phyloP scores from a whole-genome alignment of 2,329 filamentous ascomycete genomes.

The Tolypocladium sp. region DNA sequence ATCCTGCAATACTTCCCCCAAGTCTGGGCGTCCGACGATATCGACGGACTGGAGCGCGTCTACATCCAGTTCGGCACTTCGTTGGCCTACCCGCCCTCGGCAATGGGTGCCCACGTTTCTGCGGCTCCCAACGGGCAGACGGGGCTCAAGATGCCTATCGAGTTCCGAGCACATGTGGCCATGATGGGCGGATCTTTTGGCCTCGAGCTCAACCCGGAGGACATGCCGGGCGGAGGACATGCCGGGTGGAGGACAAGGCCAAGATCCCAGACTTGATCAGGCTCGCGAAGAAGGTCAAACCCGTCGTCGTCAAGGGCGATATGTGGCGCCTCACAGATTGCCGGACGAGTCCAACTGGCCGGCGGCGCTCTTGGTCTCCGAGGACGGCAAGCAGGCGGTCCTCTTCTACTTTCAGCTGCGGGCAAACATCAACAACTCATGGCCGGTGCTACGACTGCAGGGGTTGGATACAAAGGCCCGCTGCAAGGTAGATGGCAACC shows the following conservation, averaged over 20 bases:
- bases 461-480: constrained; percentile 44
- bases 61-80: constrained; percentile 56
- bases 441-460: constrained; percentile 42
- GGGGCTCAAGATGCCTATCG: constrained; percentile 45
- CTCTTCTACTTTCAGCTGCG: constrained; percentile 53
- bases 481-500: constrained; percentile 44
- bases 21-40: constrained; percentile 58
- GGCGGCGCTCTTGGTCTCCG: constrained; percentile 48
- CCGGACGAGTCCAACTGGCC: constrained; percentile 54
- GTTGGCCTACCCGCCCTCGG: constrained; percentile 50
- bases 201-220: constrained; percentile 49
- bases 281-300: constrained; percentile 47
- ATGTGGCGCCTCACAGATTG: constrained; percentile 48
- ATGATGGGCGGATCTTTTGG: constrained; percentile 62
- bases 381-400: constrained; percentile 35
- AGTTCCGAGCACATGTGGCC: constrained; percentile 55
- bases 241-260: constrained; percentile 37
- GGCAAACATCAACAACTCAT: constrained; percentile 38
- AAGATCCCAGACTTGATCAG: constrained; percentile 45
- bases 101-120: constrained; percentile 62
- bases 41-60: constrained; percentile 51
- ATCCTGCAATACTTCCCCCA: constrained; percentile 57
- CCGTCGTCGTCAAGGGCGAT: constrained; percentile 47
- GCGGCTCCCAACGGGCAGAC: no score
- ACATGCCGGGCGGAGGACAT: constrained; percentile 39